Percentiles rank a stretch among this genome's conserved stretches.
These are phyloP conservation scores for Starmerella potacharoeniae DNA, from an alignment of 805 yeast species.

Conservation along the genomic window DNA sequence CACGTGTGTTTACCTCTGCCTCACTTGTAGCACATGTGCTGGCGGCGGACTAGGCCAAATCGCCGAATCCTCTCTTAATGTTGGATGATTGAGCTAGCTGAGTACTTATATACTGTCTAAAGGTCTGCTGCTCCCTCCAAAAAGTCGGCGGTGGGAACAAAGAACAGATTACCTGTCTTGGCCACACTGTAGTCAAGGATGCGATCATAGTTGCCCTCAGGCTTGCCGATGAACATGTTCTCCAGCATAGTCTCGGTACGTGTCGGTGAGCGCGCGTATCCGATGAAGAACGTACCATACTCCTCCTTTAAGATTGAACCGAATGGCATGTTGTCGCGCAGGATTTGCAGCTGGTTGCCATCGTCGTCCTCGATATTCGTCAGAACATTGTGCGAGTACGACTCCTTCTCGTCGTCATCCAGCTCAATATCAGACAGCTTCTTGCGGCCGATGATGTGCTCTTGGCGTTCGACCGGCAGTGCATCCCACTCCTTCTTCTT, in stretches of 20 bases:
- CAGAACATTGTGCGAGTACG: constrained; percentile 32
- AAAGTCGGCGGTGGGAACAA: constrained; percentile 16
- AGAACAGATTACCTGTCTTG: constrained; percentile 17
- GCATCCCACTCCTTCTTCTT: constrained; percentile 19
- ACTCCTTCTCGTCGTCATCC: constrained; percentile 18
- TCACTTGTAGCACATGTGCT: too few species aligned
- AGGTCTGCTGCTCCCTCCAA: constrained; percentile 8
- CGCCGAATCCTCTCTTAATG: too few species aligned
- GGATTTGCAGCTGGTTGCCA: constrained; percentile 25
- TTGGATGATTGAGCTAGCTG: background rate
- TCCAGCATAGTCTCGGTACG: constrained; percentile 20
- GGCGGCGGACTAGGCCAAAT: too few species aligned
- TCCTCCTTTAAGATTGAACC: constrained; percentile 19
- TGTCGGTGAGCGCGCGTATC: constrained; percentile 14
- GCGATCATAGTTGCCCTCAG: constrained; percentile 22
- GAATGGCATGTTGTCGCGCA: constrained; percentile 24
- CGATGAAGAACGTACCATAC: constrained; percentile 23
- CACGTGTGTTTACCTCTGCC: too few species aligned
- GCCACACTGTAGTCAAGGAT: constrained; percentile 20
- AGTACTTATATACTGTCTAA: background rate
- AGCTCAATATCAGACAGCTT: constrained; percentile 21
- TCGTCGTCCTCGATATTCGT: constrained; percentile 57
- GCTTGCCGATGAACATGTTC: constrained; percentile 22
- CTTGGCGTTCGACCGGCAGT: constrained; percentile 19
- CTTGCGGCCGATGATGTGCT: constrained; percentile 21